Evolutionary conservation across 108 stramenopile species (phyloP).

Genomic region (Cafeteria roenbergensis): DNA sequence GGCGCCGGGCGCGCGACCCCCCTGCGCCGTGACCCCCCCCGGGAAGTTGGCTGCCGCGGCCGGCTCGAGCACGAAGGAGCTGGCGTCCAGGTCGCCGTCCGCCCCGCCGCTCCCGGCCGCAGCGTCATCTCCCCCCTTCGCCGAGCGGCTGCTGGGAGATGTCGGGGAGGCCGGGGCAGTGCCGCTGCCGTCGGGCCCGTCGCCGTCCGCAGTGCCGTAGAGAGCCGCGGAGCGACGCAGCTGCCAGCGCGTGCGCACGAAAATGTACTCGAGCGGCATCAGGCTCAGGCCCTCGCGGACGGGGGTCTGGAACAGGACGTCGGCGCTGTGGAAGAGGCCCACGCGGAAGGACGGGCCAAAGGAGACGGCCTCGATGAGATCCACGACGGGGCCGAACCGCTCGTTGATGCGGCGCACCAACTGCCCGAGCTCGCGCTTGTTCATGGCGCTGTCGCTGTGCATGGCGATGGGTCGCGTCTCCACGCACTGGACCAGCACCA

Average conservation of each 20-base stretch:
- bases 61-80: too few species aligned
- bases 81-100: too few species aligned
- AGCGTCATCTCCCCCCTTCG: too few species aligned
- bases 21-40: too few species aligned
- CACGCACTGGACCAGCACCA: conserved; percentile 81
- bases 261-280: conserved; percentile 89
- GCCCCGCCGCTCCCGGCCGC: too few species aligned
- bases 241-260: conserved; percentile 32
- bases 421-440: conserved; percentile 52
- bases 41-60: too few species aligned
- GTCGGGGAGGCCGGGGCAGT: too few species aligned
- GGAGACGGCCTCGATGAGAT: conserved; percentile 61
- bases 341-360: conserved; percentile 53
- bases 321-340: conserved; percentile 66
- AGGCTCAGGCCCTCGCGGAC: conserved; percentile 91
- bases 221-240: too few species aligned
- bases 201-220: conserved; percentile 5
- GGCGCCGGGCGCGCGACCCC: too few species aligned
- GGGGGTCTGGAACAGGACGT: conserved; percentile 70
- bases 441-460: conserved; percentile 21
- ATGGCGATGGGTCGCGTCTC: conserved; percentile 38
- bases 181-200: too few species aligned
- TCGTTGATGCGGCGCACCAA: conserved; percentile 63
- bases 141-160: too few species aligned
- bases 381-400: conserved; percentile 66